phyloP scores from a whole-genome alignment of 176 grass and related monocot species.

The Raddia distichophylla region DNA sequence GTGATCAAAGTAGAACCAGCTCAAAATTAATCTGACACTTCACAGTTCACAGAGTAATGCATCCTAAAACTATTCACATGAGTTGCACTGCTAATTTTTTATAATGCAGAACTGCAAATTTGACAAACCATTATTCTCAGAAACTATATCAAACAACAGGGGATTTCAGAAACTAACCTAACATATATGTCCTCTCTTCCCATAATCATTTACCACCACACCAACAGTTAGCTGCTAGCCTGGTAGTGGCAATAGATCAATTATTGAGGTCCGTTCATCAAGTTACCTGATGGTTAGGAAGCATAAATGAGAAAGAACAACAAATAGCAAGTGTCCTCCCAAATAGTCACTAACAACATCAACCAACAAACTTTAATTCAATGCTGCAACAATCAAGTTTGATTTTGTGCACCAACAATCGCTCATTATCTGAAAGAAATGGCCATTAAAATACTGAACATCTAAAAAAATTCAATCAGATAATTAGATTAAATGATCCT shows the following conservation, averaged over 20 bases:
- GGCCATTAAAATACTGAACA: neutral
- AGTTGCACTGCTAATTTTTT: neutral
- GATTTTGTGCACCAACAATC: conserved; percentile 2
- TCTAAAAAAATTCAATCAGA: neutral
- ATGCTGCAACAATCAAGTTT: neutral
- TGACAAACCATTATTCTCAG: neutral
- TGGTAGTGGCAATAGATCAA: neutral
- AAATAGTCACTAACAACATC: conserved; percentile 1
- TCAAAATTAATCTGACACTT: too few species aligned
- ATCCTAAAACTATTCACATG: neutral
- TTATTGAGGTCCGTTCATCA: neutral
- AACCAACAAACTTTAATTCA: neutral
- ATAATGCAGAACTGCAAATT: conserved; percentile 8
- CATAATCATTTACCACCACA: conserved; percentile 30
- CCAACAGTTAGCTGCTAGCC: conserved; percentile 2
- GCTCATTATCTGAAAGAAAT: neutral
- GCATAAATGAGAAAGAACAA: conserved; percentile 4
- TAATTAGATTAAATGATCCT: neutral
- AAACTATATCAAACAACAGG: conserved; percentile 26
- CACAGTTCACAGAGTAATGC: too few species aligned
- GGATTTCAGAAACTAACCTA: conserved; percentile 38
- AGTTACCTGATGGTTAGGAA: conserved; percentile 24
- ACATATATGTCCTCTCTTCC: conserved; percentile 52
- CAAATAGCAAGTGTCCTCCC: neutral
- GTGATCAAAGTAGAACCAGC: conserved; percentile 17